Base-by-base conservation (phyloP, 2,329 filamentous ascomycete species). In the Madurella fahalii region DNA sequence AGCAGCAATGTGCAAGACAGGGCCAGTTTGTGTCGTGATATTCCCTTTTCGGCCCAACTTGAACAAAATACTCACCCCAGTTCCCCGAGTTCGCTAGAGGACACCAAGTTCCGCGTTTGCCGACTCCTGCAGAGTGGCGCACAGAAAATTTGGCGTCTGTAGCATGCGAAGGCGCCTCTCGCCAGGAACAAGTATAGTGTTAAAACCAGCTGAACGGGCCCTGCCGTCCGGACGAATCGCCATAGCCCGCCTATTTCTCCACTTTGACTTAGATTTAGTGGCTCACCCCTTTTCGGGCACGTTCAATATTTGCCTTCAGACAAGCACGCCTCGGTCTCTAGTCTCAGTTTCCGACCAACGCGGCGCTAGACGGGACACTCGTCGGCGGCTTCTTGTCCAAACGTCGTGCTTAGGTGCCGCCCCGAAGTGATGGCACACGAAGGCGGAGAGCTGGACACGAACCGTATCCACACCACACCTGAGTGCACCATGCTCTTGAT, bases 161-260 rank as follows among this genome's bases (percentile, higher is more conserved):
- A 30, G 1, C 34, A 34, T 16, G 25, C 17, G 12, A 9, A 34
- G 47, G 30, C 40, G 47, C 18, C 48, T 39, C 40, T 17, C 13
- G 30, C 15, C 37, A 39, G 31, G 40, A 34, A 44, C 16, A 8
- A 2, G 37, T n/a, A n/a, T n/a, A n/a, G n/a, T n/a, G n/a, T n/a
- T n/a, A n/a, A n/a, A n/a, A 41, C 50, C 43, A 52, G 50, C 50
- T 52, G 50, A 47, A 47, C 43, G 43, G 37, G 43, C 34, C 32
- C 42, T 41, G 49, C 51, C 30, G 51, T 44, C 44, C 40, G 42
- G 50, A 37, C 30, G 17, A 9, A 25, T 25, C 3, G 25, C 25
- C 25, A 25, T 7, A 7, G 25, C 25, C 25, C 4, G 25, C 25
- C 25, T 25, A 7, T 25, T 25, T 4, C 25, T 25, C 25, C 25